Percentiles rank a stretch among this genome's conserved stretches.
Conservation (phyloP, 1,284 basidiomycete genomes). For the Leccinum fallax region DNA sequence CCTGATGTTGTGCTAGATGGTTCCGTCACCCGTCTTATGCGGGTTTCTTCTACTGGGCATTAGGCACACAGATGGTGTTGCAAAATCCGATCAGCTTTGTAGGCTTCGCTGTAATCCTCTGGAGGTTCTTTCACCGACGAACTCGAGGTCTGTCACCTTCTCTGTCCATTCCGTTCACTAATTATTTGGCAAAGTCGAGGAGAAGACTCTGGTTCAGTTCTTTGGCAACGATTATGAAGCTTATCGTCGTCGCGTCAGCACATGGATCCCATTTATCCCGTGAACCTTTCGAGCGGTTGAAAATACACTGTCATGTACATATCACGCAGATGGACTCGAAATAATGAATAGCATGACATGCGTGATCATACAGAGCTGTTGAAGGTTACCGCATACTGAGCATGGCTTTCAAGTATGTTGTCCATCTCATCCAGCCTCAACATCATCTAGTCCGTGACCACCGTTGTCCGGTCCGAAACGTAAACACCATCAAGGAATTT, state of each 20-base stretch:
- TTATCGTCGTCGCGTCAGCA: slow-evolving; percentile 72
- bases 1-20: slow-evolving; percentile 52
- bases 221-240: slow-evolving; percentile 79
- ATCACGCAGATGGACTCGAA: slow-evolving; percentile 3
- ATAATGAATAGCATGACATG: slow-evolving; percentile 26
- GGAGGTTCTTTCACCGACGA: slow-evolving; percentile 85
- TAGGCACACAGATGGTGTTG: slow-evolving; percentile 92
- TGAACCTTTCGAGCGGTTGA: slow-evolving; percentile 38
- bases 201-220: slow-evolving; percentile 71
- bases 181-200: slow-evolving; percentile 59
- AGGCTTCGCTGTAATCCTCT: slow-evolving; percentile 66
- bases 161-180: slow-evolving; percentile 5
- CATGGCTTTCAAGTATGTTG: slow-evolving; percentile 18
- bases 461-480: slow-evolving; percentile 82
- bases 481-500: slow-evolving; percentile 95
- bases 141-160: slow-evolving; percentile 67
- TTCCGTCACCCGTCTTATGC: slow-evolving; percentile 96
- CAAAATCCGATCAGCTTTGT: slow-evolving; percentile 83
- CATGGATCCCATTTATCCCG: slow-evolving; percentile 72
- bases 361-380: slow-evolving; percentile 32
- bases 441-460: slow-evolving; percentile 47
- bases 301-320: slow-evolving; percentile 1
- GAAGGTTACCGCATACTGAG: slow-evolving; percentile 26
- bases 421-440: slow-evolving; percentile 9
- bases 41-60: slow-evolving; percentile 98